phyloP scores from a whole-genome alignment of 306 rosid species.

The Trifolium repens region DNA sequence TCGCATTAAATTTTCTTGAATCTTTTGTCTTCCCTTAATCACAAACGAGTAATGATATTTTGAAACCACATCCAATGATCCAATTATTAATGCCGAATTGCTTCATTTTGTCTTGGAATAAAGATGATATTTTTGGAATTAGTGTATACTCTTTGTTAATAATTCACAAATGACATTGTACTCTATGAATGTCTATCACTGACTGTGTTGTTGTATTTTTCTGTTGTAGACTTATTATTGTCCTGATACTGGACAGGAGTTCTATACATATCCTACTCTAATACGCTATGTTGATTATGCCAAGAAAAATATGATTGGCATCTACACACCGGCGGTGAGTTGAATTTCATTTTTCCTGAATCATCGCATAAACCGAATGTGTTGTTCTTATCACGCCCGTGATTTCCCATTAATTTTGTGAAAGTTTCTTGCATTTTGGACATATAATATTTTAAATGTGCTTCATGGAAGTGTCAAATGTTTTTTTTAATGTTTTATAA shows the following conservation, averaged over 20 bases:
- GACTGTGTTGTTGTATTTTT: constrained; percentile 7
- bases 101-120: constrained; percentile 31
- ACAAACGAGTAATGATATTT: neutral
- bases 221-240: constrained; percentile 37
- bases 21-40: constrained; percentile 13
- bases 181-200: constrained; percentile 11
- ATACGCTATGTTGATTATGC: constrained; percentile 37
- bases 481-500: constrained; percentile 6
- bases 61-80: constrained; percentile 5
- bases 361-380: constrained; percentile 11
- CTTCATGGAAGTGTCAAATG: constrained; percentile 11
- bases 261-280: constrained; percentile 5
- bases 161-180: neutral
- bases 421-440: constrained; percentile 5
- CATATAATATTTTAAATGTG: constrained; percentile 22
- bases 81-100: constrained; percentile 18
- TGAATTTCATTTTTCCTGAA: constrained; percentile 27
- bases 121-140: constrained; percentile 11
- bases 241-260: constrained; percentile 35
- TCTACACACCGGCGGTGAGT: constrained; percentile 40
- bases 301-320: neutral
- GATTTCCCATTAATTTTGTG: constrained; percentile 11
- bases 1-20: constrained; percentile 4
- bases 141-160: neutral
- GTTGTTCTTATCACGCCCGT: constrained; percentile 20